A percentile compares a stretch with the other conserved stretches of the same genome.
Conservation (phyloP, 441 rosid species). For the Arabidopsis lyrata region DNA sequence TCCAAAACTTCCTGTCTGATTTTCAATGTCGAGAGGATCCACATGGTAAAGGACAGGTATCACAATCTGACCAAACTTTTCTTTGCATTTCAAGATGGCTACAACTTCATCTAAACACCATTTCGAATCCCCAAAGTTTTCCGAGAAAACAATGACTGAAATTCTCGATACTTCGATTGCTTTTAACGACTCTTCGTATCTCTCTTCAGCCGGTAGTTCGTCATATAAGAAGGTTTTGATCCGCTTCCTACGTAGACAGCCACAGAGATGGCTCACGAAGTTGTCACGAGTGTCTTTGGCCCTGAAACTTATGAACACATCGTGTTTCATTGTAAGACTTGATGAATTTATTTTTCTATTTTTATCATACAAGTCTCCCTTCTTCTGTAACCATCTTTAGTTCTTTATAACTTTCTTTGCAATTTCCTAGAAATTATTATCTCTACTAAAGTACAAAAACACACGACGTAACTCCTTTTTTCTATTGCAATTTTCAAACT, state of each 20-base stretch:
- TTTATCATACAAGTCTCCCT: not conserved
- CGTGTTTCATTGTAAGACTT: conserved; percentile 28
- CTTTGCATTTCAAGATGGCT: conserved; percentile 40
- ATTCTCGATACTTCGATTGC: conserved; percentile 42
- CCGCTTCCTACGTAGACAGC: conserved; percentile 33
- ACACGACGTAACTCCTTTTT: not conserved
- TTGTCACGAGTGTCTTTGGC: conserved; percentile 39
- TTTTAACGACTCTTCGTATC: conserved; percentile 28
- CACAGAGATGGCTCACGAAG: conserved; percentile 44
- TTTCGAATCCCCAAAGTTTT: conserved; percentile 33
- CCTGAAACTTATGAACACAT: conserved; percentile 42
- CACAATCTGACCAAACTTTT: conserved; percentile 39
- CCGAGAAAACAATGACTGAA: conserved; percentile 42
- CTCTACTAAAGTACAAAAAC: not conserved
- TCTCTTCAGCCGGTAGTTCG: conserved; percentile 25
- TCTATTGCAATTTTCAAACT: not conserved
- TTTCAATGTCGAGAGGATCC: conserved; percentile 41
- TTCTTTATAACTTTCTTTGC: not conserved
- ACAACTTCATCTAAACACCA: conserved; percentile 50
- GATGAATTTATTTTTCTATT: not conserved
- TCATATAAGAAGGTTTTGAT: conserved; percentile 33
- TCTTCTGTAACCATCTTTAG: not conserved
- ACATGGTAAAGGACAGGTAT: conserved; percentile 46
- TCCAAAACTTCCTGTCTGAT: conserved; percentile 43
- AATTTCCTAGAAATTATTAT: not conserved